Percentiles rank a stretch among this genome's conserved stretches.
Conservation (phyloP, 805 yeast genomes). For the Candida cerambycidarum region DNA sequence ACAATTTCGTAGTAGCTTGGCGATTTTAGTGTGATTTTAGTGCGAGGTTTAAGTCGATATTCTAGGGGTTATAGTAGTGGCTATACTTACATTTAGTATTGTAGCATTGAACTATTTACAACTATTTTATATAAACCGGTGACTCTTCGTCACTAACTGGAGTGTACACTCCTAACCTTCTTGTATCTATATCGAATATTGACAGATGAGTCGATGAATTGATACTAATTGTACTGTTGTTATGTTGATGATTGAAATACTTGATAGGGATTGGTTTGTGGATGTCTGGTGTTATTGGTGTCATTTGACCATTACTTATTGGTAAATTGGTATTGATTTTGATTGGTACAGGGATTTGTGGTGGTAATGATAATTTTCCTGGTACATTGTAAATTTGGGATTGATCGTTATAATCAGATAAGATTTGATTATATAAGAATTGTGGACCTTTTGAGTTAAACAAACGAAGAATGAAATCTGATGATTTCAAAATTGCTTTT, state of each 20-base stretch:
- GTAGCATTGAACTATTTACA: too few species aligned
- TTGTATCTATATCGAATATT: slow-evolving; percentile 19
- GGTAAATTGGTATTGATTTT: slow-evolving; percentile 1
- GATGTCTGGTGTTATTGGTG: slow-evolving; percentile 9
- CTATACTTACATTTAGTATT: too few species aligned
- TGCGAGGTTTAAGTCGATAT: too few species aligned
- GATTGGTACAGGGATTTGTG: slow-evolving; percentile 3
- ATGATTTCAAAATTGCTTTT: slow-evolving; percentile 25
- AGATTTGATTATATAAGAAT: slow-evolving; percentile 23
- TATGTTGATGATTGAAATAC: slow-evolving; percentile 19
- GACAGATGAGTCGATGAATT: slow-evolving; percentile 18
- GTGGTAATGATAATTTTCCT: slow-evolving; percentile 3
- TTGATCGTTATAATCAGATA: slow-evolving; percentile 13
- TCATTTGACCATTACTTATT: neutral
- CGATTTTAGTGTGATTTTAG: too few species aligned
- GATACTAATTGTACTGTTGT: slow-evolving; percentile 28
- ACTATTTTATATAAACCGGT: slow-evolving; percentile 12
- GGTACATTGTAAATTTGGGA: slow-evolving; percentile 8
- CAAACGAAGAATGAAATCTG: slow-evolving; percentile 27
- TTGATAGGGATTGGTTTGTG: slow-evolving; percentile 16
- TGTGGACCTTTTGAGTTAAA: slow-evolving; percentile 32
- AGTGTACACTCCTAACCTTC: slow-evolving; percentile 25
- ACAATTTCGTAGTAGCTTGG: too few species aligned
- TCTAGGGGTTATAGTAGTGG: too few species aligned
- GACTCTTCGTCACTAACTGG: slow-evolving; percentile 34